These are phyloP conservation scores for Maudiozyma barnettii DNA, from an alignment of 805 yeast genomes.

Conservation along the genomic window DNA sequence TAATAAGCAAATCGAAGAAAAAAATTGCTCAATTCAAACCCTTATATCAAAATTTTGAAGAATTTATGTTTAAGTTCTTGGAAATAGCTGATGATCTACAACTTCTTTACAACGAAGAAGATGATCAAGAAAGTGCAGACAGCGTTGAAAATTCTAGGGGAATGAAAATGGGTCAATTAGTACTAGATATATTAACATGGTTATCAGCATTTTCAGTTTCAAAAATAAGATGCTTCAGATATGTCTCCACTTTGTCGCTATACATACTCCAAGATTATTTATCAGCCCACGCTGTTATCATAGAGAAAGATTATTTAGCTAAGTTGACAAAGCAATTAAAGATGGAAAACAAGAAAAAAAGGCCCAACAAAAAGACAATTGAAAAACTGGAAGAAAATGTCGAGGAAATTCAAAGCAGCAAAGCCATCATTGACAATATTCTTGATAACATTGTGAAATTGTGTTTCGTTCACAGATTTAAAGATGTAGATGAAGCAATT, in stretches of 20 bases:
- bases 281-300: slow-evolving; percentile 38
- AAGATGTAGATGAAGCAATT: slow-evolving; percentile 66
- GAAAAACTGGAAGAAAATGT: slow-evolving; percentile 38
- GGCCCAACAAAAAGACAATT: slow-evolving; percentile 35
- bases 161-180: slow-evolving; percentile 27
- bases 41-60: slow-evolving; percentile 45
- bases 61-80: slow-evolving; percentile 47
- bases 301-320: slow-evolving; percentile 30
- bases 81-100: slow-evolving; percentile 53
- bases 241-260: slow-evolving; percentile 50
- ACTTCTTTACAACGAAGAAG: slow-evolving; percentile 36
- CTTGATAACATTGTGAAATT: slow-evolving; percentile 58
- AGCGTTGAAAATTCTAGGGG: slow-evolving; percentile 15
- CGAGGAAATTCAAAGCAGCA: slow-evolving; percentile 37
- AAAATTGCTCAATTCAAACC: slow-evolving; percentile 31
- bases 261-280: slow-evolving; percentile 52
- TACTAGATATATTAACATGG: slow-evolving; percentile 61
- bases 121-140: slow-evolving; percentile 18
- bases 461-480: slow-evolving; percentile 65
- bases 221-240: slow-evolving; percentile 60
- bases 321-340: slow-evolving; percentile 32
- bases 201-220: slow-evolving; percentile 62
- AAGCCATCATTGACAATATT: slow-evolving; percentile 43
- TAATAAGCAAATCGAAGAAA: slow-evolving; percentile 41
- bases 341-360: slow-evolving; percentile 31